These are phyloP conservation scores for Pharnaceum exiguum DNA, from an alignment of 148 eudicot genomes.

Conservation along the genomic window DNA sequence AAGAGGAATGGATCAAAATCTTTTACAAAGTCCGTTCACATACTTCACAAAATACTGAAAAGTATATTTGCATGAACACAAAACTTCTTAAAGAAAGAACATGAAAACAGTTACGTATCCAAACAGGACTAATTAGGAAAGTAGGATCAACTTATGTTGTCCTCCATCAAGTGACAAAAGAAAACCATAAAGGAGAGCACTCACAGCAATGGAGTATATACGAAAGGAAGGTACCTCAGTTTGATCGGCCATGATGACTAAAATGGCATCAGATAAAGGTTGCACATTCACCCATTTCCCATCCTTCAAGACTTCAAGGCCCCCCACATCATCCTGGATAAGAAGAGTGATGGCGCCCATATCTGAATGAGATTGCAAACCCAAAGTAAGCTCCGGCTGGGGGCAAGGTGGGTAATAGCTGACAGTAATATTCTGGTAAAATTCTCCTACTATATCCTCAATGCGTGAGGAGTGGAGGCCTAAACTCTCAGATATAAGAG, in stretches of 20 bases:
- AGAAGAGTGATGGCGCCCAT: constrained; percentile 81
- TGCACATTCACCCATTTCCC: constrained; percentile 77
- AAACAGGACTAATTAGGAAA: too few relatives aligned
- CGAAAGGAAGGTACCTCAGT: constrained; percentile 61
- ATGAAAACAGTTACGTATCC: too few relatives aligned
- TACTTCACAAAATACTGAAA: too few relatives aligned
- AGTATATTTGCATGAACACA: too few relatives aligned
- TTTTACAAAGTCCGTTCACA: too few relatives aligned
- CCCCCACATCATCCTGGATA: constrained; percentile 84
- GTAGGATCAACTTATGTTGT: too few relatives aligned
- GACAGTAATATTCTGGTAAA: constrained; percentile 83
- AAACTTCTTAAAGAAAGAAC: too few relatives aligned
- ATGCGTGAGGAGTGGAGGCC: constrained; percentile 59
- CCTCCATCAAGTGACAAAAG: not conserved
- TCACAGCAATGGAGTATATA: not conserved
- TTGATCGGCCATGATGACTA: constrained; percentile 88
- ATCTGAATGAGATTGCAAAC: constrained; percentile 88
- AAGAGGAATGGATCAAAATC: too few relatives aligned
- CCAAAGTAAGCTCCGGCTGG: constrained; percentile 89
- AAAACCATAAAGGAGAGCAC: not conserved
- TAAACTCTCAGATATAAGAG: constrained; percentile 74
- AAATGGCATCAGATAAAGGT: constrained; percentile 65
- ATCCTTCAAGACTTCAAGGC: constrained; percentile 80
- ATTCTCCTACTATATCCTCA: constrained; percentile 71
- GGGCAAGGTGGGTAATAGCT: constrained; percentile 96